phyloP scores from a whole-genome alignment of 2,329 filamentous ascomycete species.

The Epicoccum nigrum region DNA sequence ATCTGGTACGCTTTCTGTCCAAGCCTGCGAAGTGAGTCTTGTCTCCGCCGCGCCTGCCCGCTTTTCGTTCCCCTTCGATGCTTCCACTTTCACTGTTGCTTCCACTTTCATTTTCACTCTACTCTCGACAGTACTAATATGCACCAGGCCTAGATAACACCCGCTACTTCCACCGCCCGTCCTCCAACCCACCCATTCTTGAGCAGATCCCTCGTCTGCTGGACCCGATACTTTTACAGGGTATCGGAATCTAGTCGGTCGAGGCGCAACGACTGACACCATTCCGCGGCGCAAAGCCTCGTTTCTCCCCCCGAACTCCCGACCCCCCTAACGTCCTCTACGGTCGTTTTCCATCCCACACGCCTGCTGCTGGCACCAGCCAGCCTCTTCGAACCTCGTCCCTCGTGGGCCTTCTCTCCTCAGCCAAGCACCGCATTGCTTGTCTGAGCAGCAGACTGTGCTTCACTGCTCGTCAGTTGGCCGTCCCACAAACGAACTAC shows the following conservation, averaged over 20 bases:
- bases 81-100: background rate
- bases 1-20: slow-evolving; percentile 90
- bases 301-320: slow-evolving; percentile 79
- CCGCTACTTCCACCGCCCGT: slow-evolving; percentile 49
- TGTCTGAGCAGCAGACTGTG: slow-evolving; percentile 98
- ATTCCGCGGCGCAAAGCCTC: slow-evolving; percentile 87
- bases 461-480: slow-evolving; percentile 65
- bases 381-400: slow-evolving; percentile 70
- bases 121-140: slow-evolving; percentile 28
- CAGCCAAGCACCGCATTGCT: slow-evolving; percentile 91
- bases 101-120: background rate
- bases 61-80: background rate
- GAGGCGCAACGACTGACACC: slow-evolving; percentile 70
- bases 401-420: slow-evolving; percentile 92
- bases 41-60: slow-evolving; percentile 11
- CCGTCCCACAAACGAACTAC: slow-evolving; percentile 18
- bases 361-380: slow-evolving; percentile 81
- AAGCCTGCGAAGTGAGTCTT: slow-evolving; percentile 86
- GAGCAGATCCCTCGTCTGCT: slow-evolving; percentile 75
- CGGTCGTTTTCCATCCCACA: slow-evolving; percentile 62
- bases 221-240: slow-evolving; percentile 80
- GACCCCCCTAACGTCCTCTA: slow-evolving; percentile 87
- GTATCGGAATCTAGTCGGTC: slow-evolving; percentile 83
- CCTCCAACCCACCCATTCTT: slow-evolving; percentile 31
- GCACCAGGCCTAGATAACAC: slow-evolving; percentile 71